A percentile compares a stretch with the other conserved stretches of the same genome.
These are phyloP conservation scores for Cucurbita argyrosperma DNA, from an alignment of 306 rosid species.

Conservation along the genomic window DNA sequence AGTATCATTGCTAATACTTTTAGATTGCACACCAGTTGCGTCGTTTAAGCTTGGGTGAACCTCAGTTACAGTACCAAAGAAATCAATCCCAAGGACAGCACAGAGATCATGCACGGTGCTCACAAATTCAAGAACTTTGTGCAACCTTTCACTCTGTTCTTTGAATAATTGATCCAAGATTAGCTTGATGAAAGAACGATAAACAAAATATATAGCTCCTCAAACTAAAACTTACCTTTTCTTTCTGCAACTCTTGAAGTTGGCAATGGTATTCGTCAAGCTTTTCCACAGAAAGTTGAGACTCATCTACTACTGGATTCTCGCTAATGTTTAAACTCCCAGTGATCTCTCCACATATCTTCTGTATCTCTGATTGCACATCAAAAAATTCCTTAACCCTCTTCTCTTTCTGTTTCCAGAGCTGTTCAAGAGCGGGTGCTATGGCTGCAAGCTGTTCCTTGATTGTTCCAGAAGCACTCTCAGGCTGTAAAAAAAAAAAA, in stretches of 20 bases:
- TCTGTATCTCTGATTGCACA: constrained; percentile 81
- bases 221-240: constrained; percentile 42
- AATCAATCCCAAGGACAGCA: constrained; percentile 94
- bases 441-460: constrained; percentile 70
- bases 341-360: constrained; percentile 84
- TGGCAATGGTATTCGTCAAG: constrained; percentile 73
- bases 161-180: background rate
- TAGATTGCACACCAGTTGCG: constrained; percentile 77
- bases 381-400: constrained; percentile 74
- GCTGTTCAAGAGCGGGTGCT: constrained; percentile 73
- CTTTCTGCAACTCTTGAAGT: constrained; percentile 95
- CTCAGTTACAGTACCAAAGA: constrained; percentile 83
- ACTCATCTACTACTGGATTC: constrained; percentile 52
- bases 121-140: constrained; percentile 15
- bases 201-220: background rate
- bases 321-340: constrained; percentile 49
- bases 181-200: background rate
- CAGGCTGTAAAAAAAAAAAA: constrained; percentile 30
- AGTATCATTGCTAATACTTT: constrained; percentile 91
- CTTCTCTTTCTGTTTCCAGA: constrained; percentile 88
- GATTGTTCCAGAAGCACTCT: constrained; percentile 40
- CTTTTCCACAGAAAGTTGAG: constrained; percentile 74
- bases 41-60: constrained; percentile 97
- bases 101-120: constrained; percentile 51
- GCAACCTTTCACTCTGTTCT: constrained; percentile 13